Base-by-base conservation (phyloP, 1,139 yeast species). In the Wickerhamiella infanticola region DNA sequence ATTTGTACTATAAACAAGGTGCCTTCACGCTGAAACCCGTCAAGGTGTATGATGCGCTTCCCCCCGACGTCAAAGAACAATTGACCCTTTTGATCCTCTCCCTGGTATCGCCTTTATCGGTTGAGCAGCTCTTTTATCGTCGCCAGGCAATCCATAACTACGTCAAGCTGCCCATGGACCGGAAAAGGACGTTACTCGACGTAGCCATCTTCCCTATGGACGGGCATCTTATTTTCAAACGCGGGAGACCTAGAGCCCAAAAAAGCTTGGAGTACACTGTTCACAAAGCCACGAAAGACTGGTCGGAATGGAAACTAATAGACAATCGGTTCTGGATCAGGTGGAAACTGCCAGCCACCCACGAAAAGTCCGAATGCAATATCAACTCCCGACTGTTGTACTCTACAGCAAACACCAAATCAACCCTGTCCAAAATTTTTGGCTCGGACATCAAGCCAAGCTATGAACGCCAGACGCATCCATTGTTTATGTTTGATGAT, bases 321-420 rank as follows among this genome's bases (percentile, higher is more conserved):
- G 64, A 61, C 40, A 51, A 56, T 39, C 47, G 64, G 33, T 58
- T 55, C 48, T 59, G 60, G 60, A 39, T 61, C 24, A 51, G 63
- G 2, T 53, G 54, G 53, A 41, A 37, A 35, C 46, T 50, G 13
- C 43, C 46, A 1, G 23, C 33, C 1, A 27, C 33, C 4, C 35
- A 38, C 25, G n/a, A 38, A 3, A 40, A 35, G 18, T 8, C 7
- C 9, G 9, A 18, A 3, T 13, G 42, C 27, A n/a, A 9, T 26
- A 27, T 39, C 23, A 38, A 25, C 3, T 13, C 25, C n/a, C 40
- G 40, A 11, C 40, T 38, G 5, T 23, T 38, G 9, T 38, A 38
- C 23, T 38, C 40, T 9, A 38, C 31, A 5, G 13, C 9, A 7
- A 23, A 25, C 4, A 23, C 31, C 8, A 25, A 38, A 9, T 11